phyloP scores from a whole-genome alignment of 2,329 filamentous ascomycete species.

The Neopestalotiopsis rosae region DNA sequence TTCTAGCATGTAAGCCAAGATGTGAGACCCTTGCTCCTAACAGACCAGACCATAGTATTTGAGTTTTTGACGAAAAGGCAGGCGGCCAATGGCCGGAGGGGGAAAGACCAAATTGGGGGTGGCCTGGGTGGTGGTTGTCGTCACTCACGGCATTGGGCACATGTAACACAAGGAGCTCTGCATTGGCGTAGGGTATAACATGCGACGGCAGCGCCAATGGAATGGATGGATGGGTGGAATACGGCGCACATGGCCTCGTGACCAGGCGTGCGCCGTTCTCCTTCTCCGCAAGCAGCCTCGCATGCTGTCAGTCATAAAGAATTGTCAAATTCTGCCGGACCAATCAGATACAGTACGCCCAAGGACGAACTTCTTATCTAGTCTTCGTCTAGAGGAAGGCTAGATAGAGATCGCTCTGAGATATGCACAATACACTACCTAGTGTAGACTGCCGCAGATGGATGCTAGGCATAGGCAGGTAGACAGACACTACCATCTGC shows the following conservation, averaged over 20 bases:
- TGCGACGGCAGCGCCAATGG: not conserved
- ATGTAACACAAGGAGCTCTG: constrained; percentile 1
- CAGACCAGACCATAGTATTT: not conserved
- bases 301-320: constrained; percentile 12
- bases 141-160: not conserved
- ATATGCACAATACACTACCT: not conserved
- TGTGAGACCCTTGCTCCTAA: not conserved
- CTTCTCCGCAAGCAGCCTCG: constrained; percentile 6
- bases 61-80: not conserved
- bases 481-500: not conserved
- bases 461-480: not conserved
- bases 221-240: not conserved
- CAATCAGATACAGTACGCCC: constrained; percentile 3
- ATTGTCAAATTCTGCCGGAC: not conserved
- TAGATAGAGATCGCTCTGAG: constrained; percentile 3
- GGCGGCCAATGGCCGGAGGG: not conserved
- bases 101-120: not conserved
- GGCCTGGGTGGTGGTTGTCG: not conserved
- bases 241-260: constrained; percentile 5
- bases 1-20: not conserved
- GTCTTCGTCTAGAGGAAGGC: not conserved
- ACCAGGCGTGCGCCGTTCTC: not conserved
- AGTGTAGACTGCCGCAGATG: not conserved
- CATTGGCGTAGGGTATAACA: not conserved
- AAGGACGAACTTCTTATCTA: constrained; percentile 7